Base-by-base conservation (phyloP, 768 basidiomycete genomes). In the Trametes cinnabarina region DNA sequence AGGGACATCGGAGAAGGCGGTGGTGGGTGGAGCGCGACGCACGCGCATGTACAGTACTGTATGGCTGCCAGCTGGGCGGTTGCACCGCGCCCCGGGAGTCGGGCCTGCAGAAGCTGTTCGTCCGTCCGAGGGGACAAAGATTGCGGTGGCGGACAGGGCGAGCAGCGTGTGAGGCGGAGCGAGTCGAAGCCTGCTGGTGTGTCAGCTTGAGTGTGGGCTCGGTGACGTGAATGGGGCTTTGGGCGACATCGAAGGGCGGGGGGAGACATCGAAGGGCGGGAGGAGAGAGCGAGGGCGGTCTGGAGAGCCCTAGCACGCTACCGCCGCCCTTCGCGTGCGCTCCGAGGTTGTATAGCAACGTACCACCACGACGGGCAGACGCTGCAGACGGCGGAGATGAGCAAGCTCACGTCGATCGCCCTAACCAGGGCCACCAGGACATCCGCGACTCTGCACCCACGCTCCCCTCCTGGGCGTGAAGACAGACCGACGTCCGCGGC, bases 251-350 rank as follows among this genome's bases (percentile, higher is more conserved):
- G 30, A 32, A 32, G 30, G 30, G n/a, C n/a, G n/a, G n/a, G 34
- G 8, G 14, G 14, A 34, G 34, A 34, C 34, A 14, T 34, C 7
- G 8, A 34, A 7, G 34, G 37, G 37, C 37, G 37, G 37, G 9
- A 15, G 37, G 37, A 39, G 37, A 7, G 37, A 30, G 46, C 54
- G 46, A 55, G 54, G 37, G 37, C n/a, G 20, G 54, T 20, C 54
- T 55, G 54, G 54, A 40, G 35, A 47, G 54, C 46, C 54, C 54
- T 22, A 47, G 39, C 28, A 19, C 20, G 19, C 12, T 23, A 37
- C 22, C 49, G 49, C 49, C 49, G 49, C 15, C 49, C 34, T 34
- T 30, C 47, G 34, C 32, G 22, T 26, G 44, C 44, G 44, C 25
- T 6, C 44, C 25, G 25, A 20, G 10, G 25, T n/a, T 25, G 44